Percentiles rank a stretch among this genome's conserved stretches.
Evolutionary conservation across 1,284 basidiomycete genomes (phyloP).

Genomic region (Apiotrichum laibachii): DNA sequence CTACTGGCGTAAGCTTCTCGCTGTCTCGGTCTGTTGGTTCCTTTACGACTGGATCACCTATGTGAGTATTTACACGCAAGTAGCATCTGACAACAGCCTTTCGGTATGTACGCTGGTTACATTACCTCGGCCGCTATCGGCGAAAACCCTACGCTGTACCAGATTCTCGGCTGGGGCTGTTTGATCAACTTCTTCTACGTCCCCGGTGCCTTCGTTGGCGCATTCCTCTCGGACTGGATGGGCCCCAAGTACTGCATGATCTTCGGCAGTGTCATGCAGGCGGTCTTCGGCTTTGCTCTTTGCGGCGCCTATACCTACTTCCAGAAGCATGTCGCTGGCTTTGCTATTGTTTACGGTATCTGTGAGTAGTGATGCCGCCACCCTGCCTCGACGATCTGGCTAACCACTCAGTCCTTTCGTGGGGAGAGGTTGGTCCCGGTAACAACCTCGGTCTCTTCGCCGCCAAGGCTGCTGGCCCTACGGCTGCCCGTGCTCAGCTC

Average conservation of each 20-base stretch:
- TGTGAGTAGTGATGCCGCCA: no score
- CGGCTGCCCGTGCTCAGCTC: constrained; percentile 79
- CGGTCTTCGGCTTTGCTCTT: constrained; percentile 80
- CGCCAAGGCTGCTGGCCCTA: constrained; percentile 70
- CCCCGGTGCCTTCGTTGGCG: constrained; percentile 37
- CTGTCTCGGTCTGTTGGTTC: constrained; percentile 58
- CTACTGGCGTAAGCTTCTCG: constrained; percentile 55
- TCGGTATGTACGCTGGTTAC: constrained; percentile 78
- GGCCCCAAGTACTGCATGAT: constrained; percentile 66
- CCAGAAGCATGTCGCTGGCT: constrained; percentile 61
- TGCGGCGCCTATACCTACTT: constrained; percentile 66
- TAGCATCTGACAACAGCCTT: no score
- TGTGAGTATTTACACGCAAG: no score
- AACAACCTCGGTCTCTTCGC: constrained; percentile 78
- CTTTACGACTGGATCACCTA: constrained; percentile 57
- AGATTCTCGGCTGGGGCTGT: constrained; percentile 46
- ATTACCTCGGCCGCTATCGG: constrained; percentile 37
- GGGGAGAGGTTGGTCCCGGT: constrained; percentile 68
- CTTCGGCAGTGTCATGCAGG: constrained; percentile 65
- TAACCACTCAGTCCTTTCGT: constrained; percentile 76
- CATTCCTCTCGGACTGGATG: constrained; percentile 43
- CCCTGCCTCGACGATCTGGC: no score
- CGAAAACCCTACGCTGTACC: constrained; percentile 32
- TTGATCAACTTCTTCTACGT: constrained; percentile 55
- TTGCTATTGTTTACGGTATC: constrained; percentile 83